Evolutionary conservation across 192 early-diverging fungal genomes (phyloP), one percentile per base, ranked within the genome.

Genomic region (Coemansia reversa): DNA sequence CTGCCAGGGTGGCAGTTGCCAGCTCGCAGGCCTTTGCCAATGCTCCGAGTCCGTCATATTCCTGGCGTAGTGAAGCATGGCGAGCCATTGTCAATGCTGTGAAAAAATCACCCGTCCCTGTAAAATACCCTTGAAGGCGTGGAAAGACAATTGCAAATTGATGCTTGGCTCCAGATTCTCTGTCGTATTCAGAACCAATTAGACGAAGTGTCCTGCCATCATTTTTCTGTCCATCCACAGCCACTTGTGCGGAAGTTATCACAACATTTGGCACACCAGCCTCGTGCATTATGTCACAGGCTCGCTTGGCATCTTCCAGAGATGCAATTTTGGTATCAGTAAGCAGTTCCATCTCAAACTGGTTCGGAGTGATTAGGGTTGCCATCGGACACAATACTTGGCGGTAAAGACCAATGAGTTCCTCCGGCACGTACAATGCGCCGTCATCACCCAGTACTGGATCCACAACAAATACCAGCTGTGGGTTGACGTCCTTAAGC

Each of bases 51-150:
- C 39, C 19, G 23, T 65, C 54, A 39, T 25, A 53, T 47, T 39
- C 23, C 22, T 54, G 32, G 2, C 77, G 57, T 20, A 78, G 64
- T 25, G 84, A 77, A 2, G 84, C 78, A 27, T 89, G 63, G 50
- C 87, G 65, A 7, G 91, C 93, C 25, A 90, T 66, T 9, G 90
- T 58, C 19, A 96, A 60, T 0, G 92, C 90, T 1, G 92, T 84
- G 61, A 94, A 93, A 18, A 98, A 59, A 65, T 98, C 95, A 51
- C 95, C 95, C 0, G 95, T 91, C n/a, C 95, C 95, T 1, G 92
- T 94, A 69, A 94, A 98, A 55, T 86, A 87, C 0, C 87, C 92
- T 2, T 76, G 61, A 28, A 91, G 86, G 9, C 86, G 85, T 7
- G 91, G 90, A 61, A 95, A 94, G 6, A 80, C 62, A 54, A 98